Conservation (phyloP, 2,329 filamentous ascomycete species). For the Exophiala oligosperma region DNA sequence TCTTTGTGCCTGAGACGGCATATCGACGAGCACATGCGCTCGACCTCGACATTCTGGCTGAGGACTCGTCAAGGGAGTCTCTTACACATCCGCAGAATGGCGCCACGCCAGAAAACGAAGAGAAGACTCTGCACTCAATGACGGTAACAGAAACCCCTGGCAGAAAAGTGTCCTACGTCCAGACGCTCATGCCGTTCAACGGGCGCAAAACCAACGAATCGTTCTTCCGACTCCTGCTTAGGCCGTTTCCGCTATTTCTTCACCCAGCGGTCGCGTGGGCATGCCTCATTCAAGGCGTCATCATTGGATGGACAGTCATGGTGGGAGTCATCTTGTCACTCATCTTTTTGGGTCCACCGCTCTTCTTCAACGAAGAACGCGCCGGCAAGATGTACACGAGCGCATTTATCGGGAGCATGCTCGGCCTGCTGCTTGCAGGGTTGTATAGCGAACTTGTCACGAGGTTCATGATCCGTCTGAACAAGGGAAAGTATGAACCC, state of each 20-base stretch:
- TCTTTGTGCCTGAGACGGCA: constrained; percentile 83
- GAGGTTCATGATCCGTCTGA: constrained; percentile 67
- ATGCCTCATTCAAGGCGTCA: constrained; percentile 77
- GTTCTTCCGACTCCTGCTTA: constrained; percentile 64
- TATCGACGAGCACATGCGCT: constrained; percentile 66
- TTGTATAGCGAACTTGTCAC: constrained; percentile 72
- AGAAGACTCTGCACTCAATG: constrained; percentile 15
- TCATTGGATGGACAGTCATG: constrained; percentile 95
- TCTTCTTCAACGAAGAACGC: constrained; percentile 77
- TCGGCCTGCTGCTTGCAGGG: constrained; percentile 76
- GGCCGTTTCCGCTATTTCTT: constrained; percentile 78
- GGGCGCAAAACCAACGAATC: constrained; percentile 77
- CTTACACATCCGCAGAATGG: constrained; percentile 1
- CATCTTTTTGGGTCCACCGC: constrained; percentile 76
- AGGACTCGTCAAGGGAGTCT: constrained; percentile 17
- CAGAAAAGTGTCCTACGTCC: constrained; percentile 57
- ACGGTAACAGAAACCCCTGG: constrained; percentile 7
- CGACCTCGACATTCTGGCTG: constrained; percentile 58
- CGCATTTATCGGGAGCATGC: constrained; percentile 77
- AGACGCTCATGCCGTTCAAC: constrained; percentile 70
- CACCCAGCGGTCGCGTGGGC: constrained; percentile 86
- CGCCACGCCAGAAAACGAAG: constrained; percentile 6
- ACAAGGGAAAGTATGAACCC: constrained; percentile 83
- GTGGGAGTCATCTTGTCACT: constrained; percentile 81
- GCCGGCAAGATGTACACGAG: constrained; percentile 87